Evolutionary conservation across 768 basidiomycete species (phyloP).

Genomic region (Termitomyces titanicus): DNA sequence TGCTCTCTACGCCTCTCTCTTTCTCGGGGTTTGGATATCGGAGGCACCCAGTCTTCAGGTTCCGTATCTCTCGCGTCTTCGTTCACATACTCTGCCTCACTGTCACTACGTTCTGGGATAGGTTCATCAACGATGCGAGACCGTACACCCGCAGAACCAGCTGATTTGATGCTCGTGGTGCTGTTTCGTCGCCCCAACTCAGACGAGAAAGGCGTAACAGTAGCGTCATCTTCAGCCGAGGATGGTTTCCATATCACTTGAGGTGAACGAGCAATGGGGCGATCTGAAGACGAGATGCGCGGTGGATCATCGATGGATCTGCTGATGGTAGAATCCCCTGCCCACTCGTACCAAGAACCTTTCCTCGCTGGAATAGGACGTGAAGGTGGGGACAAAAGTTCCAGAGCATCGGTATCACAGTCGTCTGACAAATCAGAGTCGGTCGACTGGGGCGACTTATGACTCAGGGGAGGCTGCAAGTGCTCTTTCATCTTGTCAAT

Average conservation of each 20-base stretch:
- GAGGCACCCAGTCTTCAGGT: slow-evolving; percentile 7
- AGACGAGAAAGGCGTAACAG: slow-evolving; percentile 34
- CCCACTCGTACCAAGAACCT: not conserved
- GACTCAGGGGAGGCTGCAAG: not conserved
- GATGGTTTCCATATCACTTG: slow-evolving; percentile 48
- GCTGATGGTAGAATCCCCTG: slow-evolving; percentile 1
- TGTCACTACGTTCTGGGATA: slow-evolving; percentile 33
- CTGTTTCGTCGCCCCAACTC: slow-evolving; percentile 44
- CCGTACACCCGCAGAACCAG: slow-evolving; percentile 37
- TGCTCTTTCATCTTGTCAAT: not conserved
- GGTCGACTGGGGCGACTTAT: not conserved
- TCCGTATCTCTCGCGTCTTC: slow-evolving; percentile 2
- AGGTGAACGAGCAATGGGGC: slow-evolving; percentile 29
- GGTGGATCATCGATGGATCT: slow-evolving; percentile 11
- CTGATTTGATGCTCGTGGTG: slow-evolving; percentile 45
- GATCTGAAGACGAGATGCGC: slow-evolving; percentile 22
- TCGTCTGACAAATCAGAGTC: slow-evolving; percentile 2
- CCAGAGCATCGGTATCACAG: slow-evolving; percentile 20
- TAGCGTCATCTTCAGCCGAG: slow-evolving; percentile 40
- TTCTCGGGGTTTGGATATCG: slow-evolving; percentile 12
- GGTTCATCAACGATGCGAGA: slow-evolving; percentile 36
- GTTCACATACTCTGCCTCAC: slow-evolving; percentile 11
- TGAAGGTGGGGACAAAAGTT: slow-evolving; percentile 14
- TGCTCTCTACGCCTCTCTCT: slow-evolving; percentile 18
- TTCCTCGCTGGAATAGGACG: slow-evolving; percentile 16